Conservation (phyloP, 495 filamentous ascomycete species). For the Penicillium atrosanguineum region DNA sequence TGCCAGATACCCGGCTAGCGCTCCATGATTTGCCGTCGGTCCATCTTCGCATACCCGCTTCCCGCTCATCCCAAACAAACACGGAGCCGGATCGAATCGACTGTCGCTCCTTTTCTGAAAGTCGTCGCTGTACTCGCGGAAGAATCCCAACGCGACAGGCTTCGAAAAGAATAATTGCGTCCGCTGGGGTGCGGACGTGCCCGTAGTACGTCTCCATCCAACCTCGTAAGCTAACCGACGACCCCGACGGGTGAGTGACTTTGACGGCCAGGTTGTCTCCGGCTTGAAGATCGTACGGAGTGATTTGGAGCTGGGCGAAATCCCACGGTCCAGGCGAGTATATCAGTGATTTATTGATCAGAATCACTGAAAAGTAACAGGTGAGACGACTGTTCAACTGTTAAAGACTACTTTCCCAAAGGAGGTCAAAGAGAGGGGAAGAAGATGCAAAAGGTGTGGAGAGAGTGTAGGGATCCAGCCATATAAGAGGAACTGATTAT, state of each 20-base stretch:
- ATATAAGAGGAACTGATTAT: constrained; percentile 28
- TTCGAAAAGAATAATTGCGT: constrained; percentile 97
- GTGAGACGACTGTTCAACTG: background rate
- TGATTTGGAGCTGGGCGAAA: background rate
- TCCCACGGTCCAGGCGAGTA: background rate
- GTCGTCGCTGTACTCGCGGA: constrained; percentile 84
- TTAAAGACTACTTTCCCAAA: background rate
- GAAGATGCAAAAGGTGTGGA: constrained; percentile 7
- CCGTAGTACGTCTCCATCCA: constrained; percentile 96
- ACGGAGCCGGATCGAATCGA: constrained; percentile 93
- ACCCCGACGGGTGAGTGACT: constrained; percentile 25
- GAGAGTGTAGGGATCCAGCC: constrained; percentile 16
- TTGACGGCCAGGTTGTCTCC: constrained; percentile 26
- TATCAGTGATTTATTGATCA: background rate
- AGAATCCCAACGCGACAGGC: constrained; percentile 88
- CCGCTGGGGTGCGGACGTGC: constrained; percentile 83
- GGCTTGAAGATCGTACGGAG: background rate
- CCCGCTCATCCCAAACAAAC: constrained; percentile 98
- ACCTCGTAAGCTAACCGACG: constrained; percentile 27
- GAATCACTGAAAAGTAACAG: background rate
- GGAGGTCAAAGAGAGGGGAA: constrained; percentile 8
- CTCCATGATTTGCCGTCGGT: constrained; percentile 99
- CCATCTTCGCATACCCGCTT: constrained; percentile 98
- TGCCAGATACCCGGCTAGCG: constrained; percentile 93
- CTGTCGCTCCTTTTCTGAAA: constrained; percentile 97